A percentile compares a stretch with the other conserved stretches of the same genome.
These are phyloP conservation scores for Solanum hybrid DNA, from an alignment of 305 asterid species.

Conservation along the genomic window DNA sequence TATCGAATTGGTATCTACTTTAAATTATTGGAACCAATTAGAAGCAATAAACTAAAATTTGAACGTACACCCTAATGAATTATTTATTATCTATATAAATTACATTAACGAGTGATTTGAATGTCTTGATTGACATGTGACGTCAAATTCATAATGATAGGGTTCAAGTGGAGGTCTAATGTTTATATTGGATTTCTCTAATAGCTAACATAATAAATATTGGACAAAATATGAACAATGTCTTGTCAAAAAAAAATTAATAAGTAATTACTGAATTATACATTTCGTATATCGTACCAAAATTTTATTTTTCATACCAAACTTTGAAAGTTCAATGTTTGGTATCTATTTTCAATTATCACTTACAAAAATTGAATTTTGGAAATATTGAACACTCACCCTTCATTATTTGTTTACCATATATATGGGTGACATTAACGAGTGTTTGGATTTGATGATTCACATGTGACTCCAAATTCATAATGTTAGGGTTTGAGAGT, in stretches of 20 bases:
- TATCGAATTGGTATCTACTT: accelerated
- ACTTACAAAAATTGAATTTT: not conserved
- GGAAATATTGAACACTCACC: not conserved
- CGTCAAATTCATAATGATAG: not conserved
- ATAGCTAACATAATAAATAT: not conserved
- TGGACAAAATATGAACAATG: not conserved
- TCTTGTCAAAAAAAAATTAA: not conserved
- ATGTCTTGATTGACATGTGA: not conserved
- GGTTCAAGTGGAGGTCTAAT: not conserved
- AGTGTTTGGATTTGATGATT: not conserved
- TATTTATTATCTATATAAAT: not conserved
- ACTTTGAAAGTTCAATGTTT: not conserved
- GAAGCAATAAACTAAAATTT: not conserved
- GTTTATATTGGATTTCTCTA: not conserved
- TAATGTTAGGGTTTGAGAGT: not conserved
- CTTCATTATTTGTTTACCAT: not conserved
- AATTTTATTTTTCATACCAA: not conserved
- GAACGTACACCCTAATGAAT: not conserved
- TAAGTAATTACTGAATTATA: not conserved
- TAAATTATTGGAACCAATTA: not conserved
- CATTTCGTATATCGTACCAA: not conserved
- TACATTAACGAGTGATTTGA: not conserved
- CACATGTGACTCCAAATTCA: not conserved
- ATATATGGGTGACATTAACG: not conserved
- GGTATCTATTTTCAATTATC: not conserved